Evolutionary conservation across 352 stramenopile species (phyloP).

Genomic region (Phytopythium cucurbitacearum): DNA sequence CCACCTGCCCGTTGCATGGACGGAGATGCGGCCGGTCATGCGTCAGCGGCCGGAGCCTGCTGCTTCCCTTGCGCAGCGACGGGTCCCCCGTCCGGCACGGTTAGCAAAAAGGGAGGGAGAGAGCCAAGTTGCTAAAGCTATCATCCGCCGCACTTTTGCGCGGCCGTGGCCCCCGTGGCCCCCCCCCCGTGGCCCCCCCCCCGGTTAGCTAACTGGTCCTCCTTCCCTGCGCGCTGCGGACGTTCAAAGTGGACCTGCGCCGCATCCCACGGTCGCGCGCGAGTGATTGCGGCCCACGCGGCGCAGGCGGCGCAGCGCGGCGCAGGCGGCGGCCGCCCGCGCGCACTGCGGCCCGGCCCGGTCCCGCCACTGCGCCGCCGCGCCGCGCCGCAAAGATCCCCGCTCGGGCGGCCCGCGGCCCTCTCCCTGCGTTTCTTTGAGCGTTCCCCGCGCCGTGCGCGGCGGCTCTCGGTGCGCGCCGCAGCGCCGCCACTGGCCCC

Average conservation of each 20-base stretch:
- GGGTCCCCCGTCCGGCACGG: background rate
- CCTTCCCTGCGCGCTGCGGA: background rate
- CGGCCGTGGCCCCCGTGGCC: background rate
- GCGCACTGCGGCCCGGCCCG: background rate
- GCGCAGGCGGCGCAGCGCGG: background rate
- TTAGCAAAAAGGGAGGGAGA: background rate
- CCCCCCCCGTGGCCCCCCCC: background rate
- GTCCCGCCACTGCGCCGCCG: background rate
- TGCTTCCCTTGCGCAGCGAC: background rate
- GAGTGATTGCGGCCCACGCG: too few relatives aligned
- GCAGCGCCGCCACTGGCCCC: background rate
- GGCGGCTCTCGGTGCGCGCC: conserved; percentile 4
- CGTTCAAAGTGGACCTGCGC: background rate
- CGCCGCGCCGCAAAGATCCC: conserved; percentile 3
- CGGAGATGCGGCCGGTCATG: conserved; percentile 7
- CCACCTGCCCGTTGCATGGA: conserved; percentile 7
- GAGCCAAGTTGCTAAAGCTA: too few relatives aligned
- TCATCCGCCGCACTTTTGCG: too few relatives aligned
- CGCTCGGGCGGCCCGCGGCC: background rate
- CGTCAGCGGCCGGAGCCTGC: conserved; percentile 6
- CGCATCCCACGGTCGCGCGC: background rate
- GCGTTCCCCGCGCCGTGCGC: conserved; percentile 1
- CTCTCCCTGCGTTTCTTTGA: conserved; percentile 4
- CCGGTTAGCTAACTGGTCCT: conserved; percentile 4
- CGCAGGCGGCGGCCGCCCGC: background rate